A percentile compares a stretch with the other conserved stretches of the same genome.
phyloP scores from a whole-genome alignment of 257 asterid genomes.

The Lycium barbarum region DNA sequence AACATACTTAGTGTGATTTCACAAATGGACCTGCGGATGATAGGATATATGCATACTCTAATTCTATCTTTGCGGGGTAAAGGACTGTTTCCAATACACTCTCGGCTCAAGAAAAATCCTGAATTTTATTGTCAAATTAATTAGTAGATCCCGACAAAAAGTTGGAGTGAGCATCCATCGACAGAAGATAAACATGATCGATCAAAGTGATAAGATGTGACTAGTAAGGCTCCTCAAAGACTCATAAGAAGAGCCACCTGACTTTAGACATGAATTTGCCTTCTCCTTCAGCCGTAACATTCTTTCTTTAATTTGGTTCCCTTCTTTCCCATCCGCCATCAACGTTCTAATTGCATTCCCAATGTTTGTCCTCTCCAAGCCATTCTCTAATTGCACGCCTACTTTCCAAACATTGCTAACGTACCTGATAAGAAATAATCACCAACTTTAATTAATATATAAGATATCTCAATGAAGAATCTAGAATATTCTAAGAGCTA shows the following conservation, averaged over 20 bases:
- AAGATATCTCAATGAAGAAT: too few species aligned
- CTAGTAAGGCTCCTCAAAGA: conserved; percentile 40
- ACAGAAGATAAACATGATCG: background rate
- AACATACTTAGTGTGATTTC: too few species aligned
- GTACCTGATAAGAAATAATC: background rate
- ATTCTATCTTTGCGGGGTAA: too few species aligned
- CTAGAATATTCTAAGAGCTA: too few species aligned
- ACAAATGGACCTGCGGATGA: too few species aligned
- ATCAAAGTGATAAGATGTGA: conserved; percentile 22
- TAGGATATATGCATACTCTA: too few species aligned
- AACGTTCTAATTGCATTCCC: conserved; percentile 31
- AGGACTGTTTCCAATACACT: too few species aligned
- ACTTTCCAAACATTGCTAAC: conserved; percentile 38
- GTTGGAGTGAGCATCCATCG: background rate
- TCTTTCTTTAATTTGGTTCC: conserved; percentile 47
- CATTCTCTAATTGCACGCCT: conserved; percentile 38
- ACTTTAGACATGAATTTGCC: conserved; percentile 38
- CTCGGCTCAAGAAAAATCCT: too few species aligned
- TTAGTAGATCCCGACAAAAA: background rate
- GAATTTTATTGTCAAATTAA: too few species aligned
- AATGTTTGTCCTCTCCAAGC: conserved; percentile 21
- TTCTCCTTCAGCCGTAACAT: conserved; percentile 39
- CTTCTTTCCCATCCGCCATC: conserved; percentile 40
- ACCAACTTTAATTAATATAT: too few species aligned
- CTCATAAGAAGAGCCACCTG: conserved; percentile 50